Evolutionary conservation across 2,329 filamentous ascomycete genomes (phyloP).

Genomic region (Metarhizium album): DNA sequence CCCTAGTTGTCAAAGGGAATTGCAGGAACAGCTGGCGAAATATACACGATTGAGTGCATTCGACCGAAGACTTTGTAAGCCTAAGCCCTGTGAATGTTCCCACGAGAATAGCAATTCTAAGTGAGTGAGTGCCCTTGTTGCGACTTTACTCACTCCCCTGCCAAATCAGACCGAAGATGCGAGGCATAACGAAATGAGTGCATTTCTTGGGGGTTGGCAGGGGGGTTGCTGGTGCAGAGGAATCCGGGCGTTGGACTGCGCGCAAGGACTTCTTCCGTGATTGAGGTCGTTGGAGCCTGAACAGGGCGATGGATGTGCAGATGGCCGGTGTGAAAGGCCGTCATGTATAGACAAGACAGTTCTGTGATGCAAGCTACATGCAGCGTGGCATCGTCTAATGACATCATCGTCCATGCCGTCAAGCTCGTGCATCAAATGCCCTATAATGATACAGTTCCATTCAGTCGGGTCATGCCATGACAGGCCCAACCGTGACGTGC

Average conservation of each 20-base stretch:
- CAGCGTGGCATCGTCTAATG: not conserved
- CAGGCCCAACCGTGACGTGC: slow-evolving; percentile 44
- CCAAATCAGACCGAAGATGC: too few species aligned
- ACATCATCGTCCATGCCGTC: not conserved
- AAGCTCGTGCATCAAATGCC: not conserved
- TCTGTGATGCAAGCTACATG: not conserved
- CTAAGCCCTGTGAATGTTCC: slow-evolving; percentile 2
- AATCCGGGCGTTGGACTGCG: not conserved
- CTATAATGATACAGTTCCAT: not conserved
- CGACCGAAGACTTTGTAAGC: slow-evolving; percentile 3
- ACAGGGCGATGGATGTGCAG: too few species aligned
- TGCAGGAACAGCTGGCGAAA: not conserved
- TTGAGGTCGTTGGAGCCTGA: too few species aligned
- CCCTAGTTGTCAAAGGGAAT: not conserved
- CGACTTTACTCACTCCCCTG: too few species aligned
- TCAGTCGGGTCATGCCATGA: slow-evolving; percentile 18
- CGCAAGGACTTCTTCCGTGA: too few species aligned
- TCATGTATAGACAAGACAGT: not conserved
- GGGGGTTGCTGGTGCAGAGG: too few species aligned
- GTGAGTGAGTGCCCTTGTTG: too few species aligned
- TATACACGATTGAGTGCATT: not conserved
- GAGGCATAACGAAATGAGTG: too few species aligned
- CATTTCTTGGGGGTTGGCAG: too few species aligned
- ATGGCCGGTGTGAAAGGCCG: too few species aligned
- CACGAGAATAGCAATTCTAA: too few species aligned